Base-by-base conservation (phyloP, 371 early-diverging fungal species). In the Enterospora canceri region DNA sequence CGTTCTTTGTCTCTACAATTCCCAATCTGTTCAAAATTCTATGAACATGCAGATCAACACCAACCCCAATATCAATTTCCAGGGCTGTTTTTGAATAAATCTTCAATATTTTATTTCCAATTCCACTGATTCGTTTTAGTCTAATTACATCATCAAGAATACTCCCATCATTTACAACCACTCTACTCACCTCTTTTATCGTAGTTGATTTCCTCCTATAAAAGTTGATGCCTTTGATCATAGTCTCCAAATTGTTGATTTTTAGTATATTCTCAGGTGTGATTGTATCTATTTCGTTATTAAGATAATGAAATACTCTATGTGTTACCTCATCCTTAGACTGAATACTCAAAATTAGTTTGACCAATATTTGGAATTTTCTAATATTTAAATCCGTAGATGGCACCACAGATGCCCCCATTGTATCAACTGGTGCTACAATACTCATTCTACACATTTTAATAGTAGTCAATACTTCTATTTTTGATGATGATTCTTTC, bases 41-140 rank as follows among this genome's bases (percentile, higher is more conserved):
- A 79, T 92, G 91, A 8, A 95, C 94, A 80, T 96, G 97, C 0
- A 88, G 88, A 79, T 96, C 95, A n/a, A 96, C 95, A 12, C 93
- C 91, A 77, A 96, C 93, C 0, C 94, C 97, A 15, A 83, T 73
- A 86, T 87, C 59, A 32, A 83, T 86, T 31, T 35, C 26, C 23
- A 49, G 63, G 51, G 68, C 70, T 55, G 64, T 40, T 19, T 69
- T 57, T 26, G 70, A 26, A 55, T 74, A 78, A 24, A 74, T 30
- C 62, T 63, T 51, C 73, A 80, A 86, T 91, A 96, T 96, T 73
- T 96, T 96, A 0, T 92, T 91, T 0, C 97, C 94, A n/a, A 95
- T 87, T 1, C 97, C 95, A 0, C 93, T 92, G 48, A 96, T 76
- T 1, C 32, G 48, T 0, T 63, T 2, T 26, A 75, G 33, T 21